phyloP scores from a whole-genome alignment of 139 green algal species.

The Gonium pectorale region DNA sequence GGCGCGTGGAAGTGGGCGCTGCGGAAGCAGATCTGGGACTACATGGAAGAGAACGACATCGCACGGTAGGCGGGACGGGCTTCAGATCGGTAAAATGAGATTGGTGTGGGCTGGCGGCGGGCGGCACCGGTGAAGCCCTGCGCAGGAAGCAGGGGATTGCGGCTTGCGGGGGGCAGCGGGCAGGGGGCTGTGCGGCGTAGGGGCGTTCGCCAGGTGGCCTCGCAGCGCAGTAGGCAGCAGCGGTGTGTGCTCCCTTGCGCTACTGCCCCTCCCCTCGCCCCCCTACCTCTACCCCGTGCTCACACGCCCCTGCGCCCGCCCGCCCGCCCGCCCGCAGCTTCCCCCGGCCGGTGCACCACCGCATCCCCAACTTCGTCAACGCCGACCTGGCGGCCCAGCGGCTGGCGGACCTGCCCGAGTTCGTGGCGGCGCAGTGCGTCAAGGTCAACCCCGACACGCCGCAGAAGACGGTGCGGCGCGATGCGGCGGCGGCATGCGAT shows the following conservation, averaged over 20 bases:
- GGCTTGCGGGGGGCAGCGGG: no score
- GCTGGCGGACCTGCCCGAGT: conserved; percentile 73
- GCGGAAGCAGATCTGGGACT: conserved; percentile 82
- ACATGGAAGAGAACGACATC: conserved; percentile 78
- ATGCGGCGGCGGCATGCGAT: no score
- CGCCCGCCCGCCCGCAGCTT: conserved; percentile 32
- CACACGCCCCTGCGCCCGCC: background rate
- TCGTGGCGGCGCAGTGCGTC: conserved; percentile 58
- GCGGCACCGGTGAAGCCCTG: no score
- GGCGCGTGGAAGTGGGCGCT: conserved; percentile 86
- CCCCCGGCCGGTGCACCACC: conserved; percentile 83
- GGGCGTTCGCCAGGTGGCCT: no score
- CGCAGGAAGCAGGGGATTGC: no score
- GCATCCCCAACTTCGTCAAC: conserved; percentile 88
- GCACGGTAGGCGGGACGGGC: conserved; percentile 53
- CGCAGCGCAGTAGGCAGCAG: no score
- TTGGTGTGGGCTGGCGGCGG: no score
- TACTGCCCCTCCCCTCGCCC: no score
- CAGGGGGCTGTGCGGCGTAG: no score
- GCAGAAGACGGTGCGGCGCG: conserved; percentile 77
- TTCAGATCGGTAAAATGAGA: no score
- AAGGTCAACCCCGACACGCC: conserved; percentile 89
- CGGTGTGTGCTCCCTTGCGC: no score
- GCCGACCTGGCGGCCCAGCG: conserved; percentile 73
- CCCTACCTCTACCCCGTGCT: background rate